Conservation (phyloP, 164 flowering plant species). For the Hamamelis virginiana region DNA sequence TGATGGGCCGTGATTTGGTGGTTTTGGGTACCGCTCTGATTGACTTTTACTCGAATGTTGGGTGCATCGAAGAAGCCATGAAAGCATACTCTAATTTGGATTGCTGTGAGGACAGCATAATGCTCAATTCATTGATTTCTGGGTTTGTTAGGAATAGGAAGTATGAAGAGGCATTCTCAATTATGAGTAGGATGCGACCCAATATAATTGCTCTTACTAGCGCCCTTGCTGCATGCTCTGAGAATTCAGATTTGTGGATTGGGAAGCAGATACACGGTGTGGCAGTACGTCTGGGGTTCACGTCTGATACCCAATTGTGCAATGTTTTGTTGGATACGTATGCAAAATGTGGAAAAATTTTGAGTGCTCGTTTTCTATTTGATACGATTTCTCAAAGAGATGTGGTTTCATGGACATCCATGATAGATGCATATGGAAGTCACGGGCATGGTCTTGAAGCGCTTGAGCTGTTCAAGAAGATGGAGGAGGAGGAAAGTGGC, state of each 20-base stretch:
- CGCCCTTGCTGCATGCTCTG: constrained; percentile 54
- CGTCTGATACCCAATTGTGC: constrained; percentile 40
- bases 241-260: constrained; percentile 34
- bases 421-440: constrained; percentile 48
- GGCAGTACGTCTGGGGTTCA: constrained; percentile 39
- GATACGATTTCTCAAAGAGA: constrained; percentile 26
- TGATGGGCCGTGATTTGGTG: constrained; percentile 41
- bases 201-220: constrained; percentile 46
- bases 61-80: constrained; percentile 35
- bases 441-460: constrained; percentile 53
- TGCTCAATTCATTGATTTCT: constrained; percentile 46
- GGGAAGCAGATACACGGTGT: constrained; percentile 56
- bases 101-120: constrained; percentile 35
- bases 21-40: constrained; percentile 50
- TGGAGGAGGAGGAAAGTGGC: constrained; percentile 25
- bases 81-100: constrained; percentile 27
- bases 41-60: constrained; percentile 42
- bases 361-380: constrained; percentile 31
- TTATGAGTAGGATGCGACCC: constrained; percentile 39
- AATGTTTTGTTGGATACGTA: constrained; percentile 52
- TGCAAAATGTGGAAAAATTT: constrained; percentile 50
- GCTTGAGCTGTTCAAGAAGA: constrained; percentile 36
- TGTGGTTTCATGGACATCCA: constrained; percentile 56
- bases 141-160: constrained; percentile 43
- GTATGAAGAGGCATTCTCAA: constrained; percentile 32